Conservation (phyloP, 177 flowering plant species). For the Vitis hybrid region DNA sequence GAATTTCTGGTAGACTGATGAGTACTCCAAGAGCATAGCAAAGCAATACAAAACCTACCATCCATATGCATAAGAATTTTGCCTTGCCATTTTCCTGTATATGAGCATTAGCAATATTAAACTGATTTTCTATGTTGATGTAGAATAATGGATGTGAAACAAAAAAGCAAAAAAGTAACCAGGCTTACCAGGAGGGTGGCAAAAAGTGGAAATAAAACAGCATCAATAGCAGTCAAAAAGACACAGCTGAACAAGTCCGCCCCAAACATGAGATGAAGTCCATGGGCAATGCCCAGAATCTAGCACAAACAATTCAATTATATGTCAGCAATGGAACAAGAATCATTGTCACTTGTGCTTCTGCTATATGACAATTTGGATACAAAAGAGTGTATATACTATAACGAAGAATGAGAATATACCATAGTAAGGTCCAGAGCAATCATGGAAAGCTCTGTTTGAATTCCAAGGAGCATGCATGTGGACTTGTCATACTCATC, state of each 20-base stretch:
- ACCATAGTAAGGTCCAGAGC: conserved; percentile 81
- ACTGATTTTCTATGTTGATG: too few species aligned
- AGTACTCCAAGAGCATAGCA: conserved; percentile 63
- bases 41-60: conserved; percentile 46
- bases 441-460: conserved; percentile 68
- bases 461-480: conserved; percentile 77
- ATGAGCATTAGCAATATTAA: background rate
- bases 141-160: background rate
- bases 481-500: conserved; percentile 72
- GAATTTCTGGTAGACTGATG: conserved; percentile 61
- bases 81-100: conserved; percentile 57
- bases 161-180: background rate
- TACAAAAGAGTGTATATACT: background rate
- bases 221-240: conserved; percentile 61
- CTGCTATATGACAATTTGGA: conserved; percentile 1
- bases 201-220: conserved; percentile 63
- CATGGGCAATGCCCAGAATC: conserved; percentile 86
- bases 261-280: conserved; percentile 71
- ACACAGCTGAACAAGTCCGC: conserved; percentile 65
- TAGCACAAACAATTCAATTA: conserved; percentile 25
- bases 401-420: conserved; percentile 17
- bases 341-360: too few species aligned
- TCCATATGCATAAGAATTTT: conserved; percentile 38
- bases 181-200: conserved; percentile 54
- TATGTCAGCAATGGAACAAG: background rate